Evolutionary conservation across 2,329 filamentous ascomycete genomes (phyloP).

Genomic region (Colletotrichum acutatum): DNA sequence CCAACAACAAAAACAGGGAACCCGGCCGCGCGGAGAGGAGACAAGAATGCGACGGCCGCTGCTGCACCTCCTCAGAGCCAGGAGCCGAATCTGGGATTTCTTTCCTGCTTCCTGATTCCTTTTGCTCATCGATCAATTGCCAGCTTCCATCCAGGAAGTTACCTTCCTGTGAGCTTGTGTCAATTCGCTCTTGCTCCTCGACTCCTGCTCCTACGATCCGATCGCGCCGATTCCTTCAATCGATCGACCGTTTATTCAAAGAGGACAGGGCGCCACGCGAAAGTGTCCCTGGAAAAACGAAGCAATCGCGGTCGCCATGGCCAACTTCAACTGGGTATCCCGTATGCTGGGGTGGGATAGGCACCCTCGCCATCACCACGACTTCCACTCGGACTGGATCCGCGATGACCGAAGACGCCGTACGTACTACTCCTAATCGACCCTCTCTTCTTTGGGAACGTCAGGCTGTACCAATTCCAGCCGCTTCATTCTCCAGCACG

Average conservation of each 20-base stretch:
- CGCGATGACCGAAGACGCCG: conserved; percentile 57
- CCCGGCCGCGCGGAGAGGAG: background rate
- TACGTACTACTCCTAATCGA: conserved; percentile 41
- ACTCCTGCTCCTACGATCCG: background rate
- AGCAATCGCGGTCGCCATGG: conserved; percentile 36
- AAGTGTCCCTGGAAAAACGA: background rate
- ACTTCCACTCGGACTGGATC: conserved; percentile 47
- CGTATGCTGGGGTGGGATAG: conserved; percentile 48
- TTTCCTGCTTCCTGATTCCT: background rate
- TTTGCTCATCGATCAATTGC: background rate
- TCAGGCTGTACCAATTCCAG: no score
- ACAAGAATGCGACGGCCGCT: background rate
- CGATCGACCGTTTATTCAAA: background rate
- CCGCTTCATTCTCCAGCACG: background rate
- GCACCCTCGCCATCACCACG: conserved; percentile 45
- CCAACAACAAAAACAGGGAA: conserved; percentile 22
- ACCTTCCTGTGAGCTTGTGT: background rate
- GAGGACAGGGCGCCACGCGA: background rate
- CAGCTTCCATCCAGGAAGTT: background rate
- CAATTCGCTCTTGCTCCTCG: background rate
- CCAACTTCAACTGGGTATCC: conserved; percentile 44
- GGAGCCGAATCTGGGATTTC: background rate
- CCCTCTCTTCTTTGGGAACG: no score
- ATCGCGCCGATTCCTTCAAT: background rate
- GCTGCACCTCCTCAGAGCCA: background rate